Evolutionary conservation across 202 grass and related monocot genomes (phyloP), one percentile per base, ranked within the genome.

Genomic region (Miscanthus sacchariflorus): DNA sequence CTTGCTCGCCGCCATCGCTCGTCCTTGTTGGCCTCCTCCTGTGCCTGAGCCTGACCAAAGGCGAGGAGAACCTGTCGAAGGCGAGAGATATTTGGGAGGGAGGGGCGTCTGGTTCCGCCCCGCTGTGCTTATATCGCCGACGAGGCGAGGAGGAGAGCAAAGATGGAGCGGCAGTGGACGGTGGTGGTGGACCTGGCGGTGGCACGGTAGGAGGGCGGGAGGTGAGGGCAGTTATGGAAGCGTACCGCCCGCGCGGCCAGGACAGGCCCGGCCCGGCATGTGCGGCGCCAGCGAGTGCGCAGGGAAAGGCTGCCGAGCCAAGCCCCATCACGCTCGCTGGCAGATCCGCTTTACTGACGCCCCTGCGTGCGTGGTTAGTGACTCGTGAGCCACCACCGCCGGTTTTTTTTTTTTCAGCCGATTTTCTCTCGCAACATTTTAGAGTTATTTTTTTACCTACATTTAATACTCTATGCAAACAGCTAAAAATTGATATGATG

Each of bases 141-240:
- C 21, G 21, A 63, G 21, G 49, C 15, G 14, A 58, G 54, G 52
- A 54, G 48, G 15, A 54, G 15, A 54, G 49, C 15, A 54, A 54
- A 54, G 50, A 19, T 14, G 13, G 4, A 49, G 49, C 15, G 49
- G 10, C 27, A 52, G 50, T n/a, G 18, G 75, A 58, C 49, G 30
- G 74, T 54, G 74, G 48, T 21, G 52, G 44, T 7, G 50, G 50
- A 33, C 30, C 30, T 15, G 49, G 33, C 72, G 14, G 73, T 54
- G 19, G 74, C 49, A 77, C 49, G 27, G 49, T 25, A 12, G 28
- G 27, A 14, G 17, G 24, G 25, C 14, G 45, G n/a, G 74, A 35
- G 68, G 68, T 59, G 68, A 12, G 81, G 56, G 81, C 68, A 73
- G 69, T 83, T 73, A 63, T 73, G 81, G 36, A 77, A 58, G 68